A percentile compares a stretch with the other conserved stretches of the same genome.
Conservation (phyloP, 163 green algal genomes). For the Prototheca wickerhamii region DNA sequence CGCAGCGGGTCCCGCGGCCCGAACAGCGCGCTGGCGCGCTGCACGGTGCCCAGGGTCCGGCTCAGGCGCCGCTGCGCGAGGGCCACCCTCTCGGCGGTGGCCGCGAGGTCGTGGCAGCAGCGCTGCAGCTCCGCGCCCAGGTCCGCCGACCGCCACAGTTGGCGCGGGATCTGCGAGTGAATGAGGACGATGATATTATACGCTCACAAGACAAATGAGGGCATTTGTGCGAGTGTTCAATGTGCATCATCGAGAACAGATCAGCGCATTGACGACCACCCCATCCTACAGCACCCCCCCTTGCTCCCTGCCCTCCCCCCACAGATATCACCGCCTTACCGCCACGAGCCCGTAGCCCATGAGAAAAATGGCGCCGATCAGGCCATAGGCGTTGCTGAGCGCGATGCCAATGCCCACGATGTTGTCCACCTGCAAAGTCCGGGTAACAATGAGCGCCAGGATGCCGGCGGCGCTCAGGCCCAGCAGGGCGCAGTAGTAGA, state of each 20-base stretch:
- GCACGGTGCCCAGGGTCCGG: slow-evolving; percentile 2
- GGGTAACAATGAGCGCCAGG: slow-evolving; percentile 45
- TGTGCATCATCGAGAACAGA: too few species aligned
- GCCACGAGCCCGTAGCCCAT: slow-evolving; percentile 76
- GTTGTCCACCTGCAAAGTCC: slow-evolving; percentile 29
- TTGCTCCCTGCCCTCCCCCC: too few species aligned
- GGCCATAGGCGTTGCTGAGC: slow-evolving; percentile 60
- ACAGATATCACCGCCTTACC: slow-evolving; percentile 24
- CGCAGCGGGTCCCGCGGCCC: slow-evolving; percentile 33
- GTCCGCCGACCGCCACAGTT: slow-evolving; percentile 53
- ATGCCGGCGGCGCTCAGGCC: slow-evolving; percentile 41
- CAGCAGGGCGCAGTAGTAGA: slow-evolving; percentile 50
- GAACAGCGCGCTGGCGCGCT: slow-evolving; percentile 15
- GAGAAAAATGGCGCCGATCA: slow-evolving; percentile 66
- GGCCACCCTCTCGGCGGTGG: slow-evolving; percentile 29
- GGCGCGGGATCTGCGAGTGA: slow-evolving; percentile 23
- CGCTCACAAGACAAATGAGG: neutral
- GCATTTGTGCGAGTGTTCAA: too few species aligned
- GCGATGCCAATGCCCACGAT: slow-evolving; percentile 59
- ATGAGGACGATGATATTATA: neutral
- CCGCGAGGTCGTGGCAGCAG: slow-evolving; percentile 33
- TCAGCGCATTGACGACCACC: too few species aligned
- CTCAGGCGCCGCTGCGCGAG: slow-evolving; percentile 20
- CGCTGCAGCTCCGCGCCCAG: slow-evolving; percentile 28
- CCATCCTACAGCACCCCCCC: too few species aligned